Conservation (phyloP, 495 filamentous ascomycete genomes). For the Lichina pygmaea region DNA sequence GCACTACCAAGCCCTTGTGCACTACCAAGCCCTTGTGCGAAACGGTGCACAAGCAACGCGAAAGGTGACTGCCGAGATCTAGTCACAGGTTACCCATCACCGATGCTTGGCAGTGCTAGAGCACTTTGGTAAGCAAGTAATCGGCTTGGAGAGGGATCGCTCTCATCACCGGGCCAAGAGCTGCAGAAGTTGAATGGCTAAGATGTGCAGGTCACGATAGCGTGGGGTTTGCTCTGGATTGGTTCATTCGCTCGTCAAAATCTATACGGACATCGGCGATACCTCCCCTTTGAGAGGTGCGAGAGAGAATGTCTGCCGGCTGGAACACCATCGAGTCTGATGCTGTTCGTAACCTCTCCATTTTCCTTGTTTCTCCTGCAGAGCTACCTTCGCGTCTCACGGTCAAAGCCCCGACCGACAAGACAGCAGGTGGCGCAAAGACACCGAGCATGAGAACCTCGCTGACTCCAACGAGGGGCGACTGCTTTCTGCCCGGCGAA, state of each 20-base stretch:
- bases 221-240: not conserved
- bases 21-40: too few relatives aligned
- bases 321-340: slow-evolving; percentile 81
- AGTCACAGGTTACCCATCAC: too few relatives aligned
- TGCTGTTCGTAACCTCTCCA: slow-evolving; percentile 31
- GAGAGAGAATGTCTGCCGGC: slow-evolving; percentile 20
- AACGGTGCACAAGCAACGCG: too few relatives aligned
- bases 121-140: too few relatives aligned
- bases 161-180: too few relatives aligned
- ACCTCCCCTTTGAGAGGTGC: too few relatives aligned
- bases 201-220: not conserved
- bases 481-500: not conserved
- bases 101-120: too few relatives aligned
- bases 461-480: not conserved
- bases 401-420: not conserved
- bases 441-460: not conserved
- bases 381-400: not conserved
- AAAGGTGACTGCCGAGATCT: too few relatives aligned
- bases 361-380: not conserved
- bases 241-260: not conserved
- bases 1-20: too few relatives aligned
- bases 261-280: too few relatives aligned
- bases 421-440: not conserved
- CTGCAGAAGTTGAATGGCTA: not conserved
- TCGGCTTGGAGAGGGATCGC: too few relatives aligned